These are phyloP conservation scores for Coemansia sp. DNA, from an alignment of 192 early-diverging fungal genomes.

Conservation along the genomic window DNA sequence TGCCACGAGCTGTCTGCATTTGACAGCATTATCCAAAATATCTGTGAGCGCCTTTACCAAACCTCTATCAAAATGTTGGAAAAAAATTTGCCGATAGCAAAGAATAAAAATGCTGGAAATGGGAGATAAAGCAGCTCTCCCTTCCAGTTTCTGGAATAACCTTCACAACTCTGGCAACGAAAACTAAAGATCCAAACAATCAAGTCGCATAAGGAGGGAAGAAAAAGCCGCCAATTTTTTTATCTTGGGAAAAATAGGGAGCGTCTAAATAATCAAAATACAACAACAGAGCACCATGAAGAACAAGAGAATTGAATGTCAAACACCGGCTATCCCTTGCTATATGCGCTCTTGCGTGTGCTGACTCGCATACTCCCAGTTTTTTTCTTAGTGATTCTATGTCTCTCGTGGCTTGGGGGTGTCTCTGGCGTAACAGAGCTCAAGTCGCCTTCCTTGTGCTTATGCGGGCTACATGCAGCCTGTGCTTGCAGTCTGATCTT, in stretches of 20 bases:
- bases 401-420: not conserved
- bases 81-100: not conserved
- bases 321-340: too few relatives aligned
- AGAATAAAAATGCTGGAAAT: not conserved
- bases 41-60: not conserved
- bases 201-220: slow-evolving; percentile 5
- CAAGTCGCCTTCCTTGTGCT: not conserved
- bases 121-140: not conserved
- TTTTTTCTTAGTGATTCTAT: not conserved
- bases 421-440: too few relatives aligned
- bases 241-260: slow-evolving; percentile 6
- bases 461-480: slow-evolving; percentile 9
- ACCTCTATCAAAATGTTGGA: too few relatives aligned
- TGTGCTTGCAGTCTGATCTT: slow-evolving; percentile 2
- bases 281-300: not conserved
- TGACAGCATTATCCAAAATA: slow-evolving; percentile 14
- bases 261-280: slow-evolving; percentile 3
- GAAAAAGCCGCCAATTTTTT: not conserved
- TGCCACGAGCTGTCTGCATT: slow-evolving; percentile 11
- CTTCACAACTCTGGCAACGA: not conserved
- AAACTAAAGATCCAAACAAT: slow-evolving; percentile 3
- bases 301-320: not conserved
- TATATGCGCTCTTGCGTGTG: too few relatives aligned
- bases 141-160: not conserved
- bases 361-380: not conserved